Conservation (phyloP, 768 basidiomycete species). For the Naematelia encephala region DNA sequence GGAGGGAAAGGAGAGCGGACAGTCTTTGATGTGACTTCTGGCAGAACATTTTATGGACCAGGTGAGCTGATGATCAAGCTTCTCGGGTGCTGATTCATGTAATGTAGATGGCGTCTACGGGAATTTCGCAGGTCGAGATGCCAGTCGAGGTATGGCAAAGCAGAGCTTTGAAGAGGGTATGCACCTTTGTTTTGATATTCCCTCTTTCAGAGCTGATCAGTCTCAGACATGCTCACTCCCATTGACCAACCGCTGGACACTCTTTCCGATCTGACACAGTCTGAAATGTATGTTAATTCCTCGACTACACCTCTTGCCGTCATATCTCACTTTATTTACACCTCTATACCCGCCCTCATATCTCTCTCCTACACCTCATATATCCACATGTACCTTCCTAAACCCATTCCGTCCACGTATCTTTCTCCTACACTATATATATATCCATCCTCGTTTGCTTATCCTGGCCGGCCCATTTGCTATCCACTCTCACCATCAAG, state of each 20-base stretch:
- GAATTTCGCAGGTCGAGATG: slow-evolving; percentile 95
- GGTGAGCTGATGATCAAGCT: slow-evolving; percentile 59
- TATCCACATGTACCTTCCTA: too few species aligned
- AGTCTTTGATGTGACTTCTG: slow-evolving; percentile 90
- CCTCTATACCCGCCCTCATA: background rate
- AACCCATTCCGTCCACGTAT: too few species aligned
- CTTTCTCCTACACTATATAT: too few species aligned
- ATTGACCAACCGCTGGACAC: slow-evolving; percentile 81
- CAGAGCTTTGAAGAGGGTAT: slow-evolving; percentile 89
- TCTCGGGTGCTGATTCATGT: background rate
- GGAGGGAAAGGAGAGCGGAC: slow-evolving; percentile 62
- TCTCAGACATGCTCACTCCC: slow-evolving; percentile 80
- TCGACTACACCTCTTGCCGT: too few species aligned
- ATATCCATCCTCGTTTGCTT: too few species aligned
- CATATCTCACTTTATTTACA: background rate
- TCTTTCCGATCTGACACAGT: slow-evolving; percentile 68
- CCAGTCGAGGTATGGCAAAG: slow-evolving; percentile 94
- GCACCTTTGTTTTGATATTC: slow-evolving; percentile 35
- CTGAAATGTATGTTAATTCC: slow-evolving; percentile 86
- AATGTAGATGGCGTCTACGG: slow-evolving; percentile 88
- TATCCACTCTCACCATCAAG: too few species aligned
- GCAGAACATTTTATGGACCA: slow-evolving; percentile 90
- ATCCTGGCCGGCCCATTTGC: too few species aligned
- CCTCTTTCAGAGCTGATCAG: background rate
- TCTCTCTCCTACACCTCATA: too few species aligned